Base-by-base conservation (phyloP, 805 yeast genomes). In the Candida endomychidarum region DNA sequence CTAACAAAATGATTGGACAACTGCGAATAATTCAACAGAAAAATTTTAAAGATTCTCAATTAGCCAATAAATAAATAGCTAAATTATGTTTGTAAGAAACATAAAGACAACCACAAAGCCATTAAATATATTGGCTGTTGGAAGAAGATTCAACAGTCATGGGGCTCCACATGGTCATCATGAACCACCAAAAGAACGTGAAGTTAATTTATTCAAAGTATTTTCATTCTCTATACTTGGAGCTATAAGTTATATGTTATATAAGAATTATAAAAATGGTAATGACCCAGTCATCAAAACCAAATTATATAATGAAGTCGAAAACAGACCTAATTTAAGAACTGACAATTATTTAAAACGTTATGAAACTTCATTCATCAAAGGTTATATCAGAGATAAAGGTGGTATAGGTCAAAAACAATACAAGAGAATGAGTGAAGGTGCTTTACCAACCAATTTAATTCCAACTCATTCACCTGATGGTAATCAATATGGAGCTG, bases 391-490 rank as follows among this genome's bases (percentile, higher is more conserved):
- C 38, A 65, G 63, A 52, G 74, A 68, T 48, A 67, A 64, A 50
- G 73, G 74, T 38, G 74, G 74, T 37, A 60, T 68, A 48, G 74
- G 74, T 37, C 72, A 65, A 51, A 62, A 54, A 45, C 70, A 64
- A 40, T 62, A 57, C 52, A 60, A 68, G 51, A 61, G 64, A 57
- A 48, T 56, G 37, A 48, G 56, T 25, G 61, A 54, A 44, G 55
- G 58, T 14, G 37, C 45, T n/a, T 24, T 42, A 23, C 40, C 70
- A 14, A 55, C 58, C 27, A 60, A 51, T 27, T 54, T 65, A 43
- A 68, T 69, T 41, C 68, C 67, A 17, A 52, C 70, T 6, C 73
- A 66, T 46, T 66, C 74, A n/a, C 60, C 72, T 7, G 52, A 31
- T 40, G 72, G 71, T 17, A 45, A 53, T 42, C 70, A 67, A 51